Evolutionary conservation across 2,329 filamentous ascomycete species (phyloP), one percentile per base, ranked within the genome.

Genomic region (Massarina eburnea): DNA sequence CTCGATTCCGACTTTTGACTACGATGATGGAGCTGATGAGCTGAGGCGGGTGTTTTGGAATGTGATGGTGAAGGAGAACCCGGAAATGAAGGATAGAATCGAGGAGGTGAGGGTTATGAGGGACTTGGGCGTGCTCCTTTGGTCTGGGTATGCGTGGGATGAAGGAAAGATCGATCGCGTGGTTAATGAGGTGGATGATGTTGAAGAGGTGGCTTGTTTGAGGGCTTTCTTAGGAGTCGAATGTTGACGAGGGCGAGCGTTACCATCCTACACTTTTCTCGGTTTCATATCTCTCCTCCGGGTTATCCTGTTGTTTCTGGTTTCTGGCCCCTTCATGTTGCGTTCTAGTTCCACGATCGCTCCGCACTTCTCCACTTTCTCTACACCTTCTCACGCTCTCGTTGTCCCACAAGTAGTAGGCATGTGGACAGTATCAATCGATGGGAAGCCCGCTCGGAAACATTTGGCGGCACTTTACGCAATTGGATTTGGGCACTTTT

Each of bases 131-230:
- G 73, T 85, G 5, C 49, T 86, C 15, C 70, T 86, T 2, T 86
- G 83, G 83, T 75, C 80, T 61, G 83, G 82, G 1, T 82, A 81
- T 58, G 81, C 82, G 2, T 85, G 82, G 64, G 82, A 86, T 58
- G 75, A 81, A 19, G 82, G 83, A 0, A 69, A 64, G 24, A 74
- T 86, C 43, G 72, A 85, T 62, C 73, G 83, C 1, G 80, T 80
- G 14, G 80, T 85, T 1, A 68, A 79, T 46, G 71, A 73, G 34
- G 71, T 66, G 2, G 68, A 68, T 18, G 81, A 86, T 55, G 66
- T 68, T 18, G 70, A 70, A 29, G 82, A 85, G 58, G 59, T 85
- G n/a, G 69, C 71, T 22, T 76, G 74, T 55, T 66, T 86, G 29
- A 72, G 78, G 29, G 64, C 63, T 14, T 73, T 73, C 45, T 52